Base-by-base conservation (phyloP, 2,329 filamentous ascomycete species). In the Cordyceps cateniannulata region DNA sequence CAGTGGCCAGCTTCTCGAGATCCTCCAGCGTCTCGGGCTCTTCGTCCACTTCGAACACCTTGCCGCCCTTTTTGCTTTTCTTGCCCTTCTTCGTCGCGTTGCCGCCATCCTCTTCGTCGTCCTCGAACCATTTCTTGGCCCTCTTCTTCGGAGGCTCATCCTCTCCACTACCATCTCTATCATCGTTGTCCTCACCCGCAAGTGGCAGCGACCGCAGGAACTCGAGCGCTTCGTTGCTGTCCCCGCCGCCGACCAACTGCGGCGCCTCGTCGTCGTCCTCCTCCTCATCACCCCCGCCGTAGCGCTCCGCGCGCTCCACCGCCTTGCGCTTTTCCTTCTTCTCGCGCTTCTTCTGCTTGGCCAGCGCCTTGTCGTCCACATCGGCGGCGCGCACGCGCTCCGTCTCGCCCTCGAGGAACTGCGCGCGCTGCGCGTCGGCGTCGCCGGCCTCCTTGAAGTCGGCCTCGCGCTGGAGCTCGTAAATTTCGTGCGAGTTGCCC, bases 381-480 rank as follows among this genome's bases (percentile, higher is more conserved):
- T 99, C 95, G 22, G 88, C 90, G 68, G 84, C 80, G 66, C 81
- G 81, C 32, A 96, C 90, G 64, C 87, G 84, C 67, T 84, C 82
- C 12, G 83, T 78, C 73, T 97, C 93, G 63, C 81, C 81, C 52
- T 89, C 86, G 72, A 98, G 78, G 77, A 96, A 99, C 66, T 82
- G 84, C 67, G 82, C 80, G 51, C 91, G 83, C 73, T 96, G 91
- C 53, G 84, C 83, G 65, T 92, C 89, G 3, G 90, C 89, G 25
- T 87, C 79, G 40, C 93, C 95, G 59, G 86, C 83, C 44, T 84
- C 81, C 64, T 79, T 81, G 81, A 98, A 99, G 65, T 87, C 85
- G 0, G 87, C 86, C 75, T 97, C 91, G 72, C 90, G 85, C 70
- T 93, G 88, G 66, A 99, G 85, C 72, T 96, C 90, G 77, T 98